Evolutionary conservation across 257 asterid genomes (phyloP).

Genomic region (Nicotiana knightiana): DNA sequence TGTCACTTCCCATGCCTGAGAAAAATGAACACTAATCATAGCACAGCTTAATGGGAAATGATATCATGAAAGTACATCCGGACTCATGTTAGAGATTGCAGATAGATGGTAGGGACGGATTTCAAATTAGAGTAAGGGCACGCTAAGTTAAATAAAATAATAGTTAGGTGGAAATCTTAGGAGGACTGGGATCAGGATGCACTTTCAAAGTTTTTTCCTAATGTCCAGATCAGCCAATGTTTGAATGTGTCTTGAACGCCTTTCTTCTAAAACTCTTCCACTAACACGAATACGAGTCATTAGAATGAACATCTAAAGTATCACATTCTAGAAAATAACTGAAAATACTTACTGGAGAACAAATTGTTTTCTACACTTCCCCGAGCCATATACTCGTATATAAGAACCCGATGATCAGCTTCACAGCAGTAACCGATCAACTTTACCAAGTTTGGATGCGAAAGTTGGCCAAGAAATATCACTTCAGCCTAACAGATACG

Average conservation of each 20-base stretch:
- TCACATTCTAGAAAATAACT: background rate
- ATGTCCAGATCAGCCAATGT: background rate
- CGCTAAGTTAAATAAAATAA: background rate
- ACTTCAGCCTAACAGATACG: slow-evolving; percentile 61
- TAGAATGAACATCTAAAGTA: background rate
- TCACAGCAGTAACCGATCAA: slow-evolving; percentile 76
- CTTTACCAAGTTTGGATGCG: slow-evolving; percentile 81
- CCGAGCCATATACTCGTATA: slow-evolving; percentile 68
- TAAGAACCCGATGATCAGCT: slow-evolving; percentile 60
- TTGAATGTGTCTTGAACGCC: background rate
- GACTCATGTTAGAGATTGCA: background rate
- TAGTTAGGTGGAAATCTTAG: background rate
- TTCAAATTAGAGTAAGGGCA: background rate
- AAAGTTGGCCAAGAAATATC: slow-evolving; percentile 71
- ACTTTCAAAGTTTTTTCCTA: background rate
- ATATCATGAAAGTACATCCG: slow-evolving; percentile 3
- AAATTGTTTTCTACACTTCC: slow-evolving; percentile 75
- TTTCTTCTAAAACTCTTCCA: background rate
- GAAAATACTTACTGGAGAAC: slow-evolving; percentile 50
- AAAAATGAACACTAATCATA: slow-evolving; percentile 6
- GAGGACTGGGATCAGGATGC: background rate
- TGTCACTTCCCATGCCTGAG: background rate
- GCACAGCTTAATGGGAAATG: background rate
- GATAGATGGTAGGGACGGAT: background rate
- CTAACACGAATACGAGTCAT: background rate